Evolutionary conservation across 2,329 filamentous ascomycete genomes (phyloP).

Genomic region (Alternaria sp.): DNA sequence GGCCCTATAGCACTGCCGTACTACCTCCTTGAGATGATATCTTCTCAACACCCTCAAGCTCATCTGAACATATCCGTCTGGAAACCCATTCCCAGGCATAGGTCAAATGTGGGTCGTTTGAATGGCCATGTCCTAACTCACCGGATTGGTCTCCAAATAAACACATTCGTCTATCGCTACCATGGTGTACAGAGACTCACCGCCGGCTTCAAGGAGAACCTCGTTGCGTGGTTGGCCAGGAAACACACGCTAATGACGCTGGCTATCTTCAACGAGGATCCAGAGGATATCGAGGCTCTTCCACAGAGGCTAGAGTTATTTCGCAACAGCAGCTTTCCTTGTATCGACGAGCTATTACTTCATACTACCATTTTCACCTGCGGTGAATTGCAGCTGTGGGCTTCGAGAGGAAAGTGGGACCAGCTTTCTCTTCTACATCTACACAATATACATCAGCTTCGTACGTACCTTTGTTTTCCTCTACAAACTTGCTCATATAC

Average conservation of each 20-base stretch:
- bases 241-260: background rate
- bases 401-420: constrained; percentile 1
- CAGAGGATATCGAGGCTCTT: background rate
- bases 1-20: background rate
- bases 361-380: constrained; percentile 1
- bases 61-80: background rate
- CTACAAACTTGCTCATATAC: background rate
- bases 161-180: background rate
- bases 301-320: constrained; percentile 1
- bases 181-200: background rate
- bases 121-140: background rate
- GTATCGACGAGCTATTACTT: background rate
- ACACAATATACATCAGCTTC: background rate
- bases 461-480: background rate
- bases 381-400: constrained; percentile 7
- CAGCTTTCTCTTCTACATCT: background rate
- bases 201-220: background rate
- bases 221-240: background rate
- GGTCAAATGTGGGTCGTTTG: background rate
- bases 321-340: background rate
- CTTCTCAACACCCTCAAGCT: background rate
- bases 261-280: background rate
- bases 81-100: background rate
- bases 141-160: background rate
- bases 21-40: background rate